Percentiles rank a stretch among this genome's conserved stretches.
These are phyloP conservation scores for Ophiostoma himal-ulmi DNA, from an alignment of 2,329 filamentous ascomycete genomes.

Conservation along the genomic window DNA sequence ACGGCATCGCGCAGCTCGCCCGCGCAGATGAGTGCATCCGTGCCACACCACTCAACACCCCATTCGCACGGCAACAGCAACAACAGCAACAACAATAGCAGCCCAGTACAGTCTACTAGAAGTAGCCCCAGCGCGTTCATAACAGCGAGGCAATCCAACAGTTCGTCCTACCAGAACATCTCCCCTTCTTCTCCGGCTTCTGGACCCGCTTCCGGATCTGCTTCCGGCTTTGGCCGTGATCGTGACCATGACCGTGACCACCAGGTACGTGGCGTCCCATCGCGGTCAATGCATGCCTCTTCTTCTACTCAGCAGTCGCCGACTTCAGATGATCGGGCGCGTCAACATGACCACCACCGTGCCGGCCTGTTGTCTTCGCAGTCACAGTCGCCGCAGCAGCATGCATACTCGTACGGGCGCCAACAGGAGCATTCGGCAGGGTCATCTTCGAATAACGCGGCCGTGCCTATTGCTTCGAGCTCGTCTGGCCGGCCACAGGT, in stretches of 20 bases:
- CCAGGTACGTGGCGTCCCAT: background rate
- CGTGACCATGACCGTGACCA: background rate
- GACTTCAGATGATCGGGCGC: background rate
- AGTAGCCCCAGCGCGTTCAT: conserved; percentile 3
- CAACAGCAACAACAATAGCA: background rate
- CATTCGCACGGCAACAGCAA: background rate
- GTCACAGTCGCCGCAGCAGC: background rate
- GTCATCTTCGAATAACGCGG: background rate
- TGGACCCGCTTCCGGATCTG: background rate
- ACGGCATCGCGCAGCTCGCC: background rate
- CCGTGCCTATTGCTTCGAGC: background rate
- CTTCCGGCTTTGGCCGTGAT: background rate
- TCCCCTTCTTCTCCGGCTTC: background rate
- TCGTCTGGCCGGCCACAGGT: background rate
- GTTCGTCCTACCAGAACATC: background rate
- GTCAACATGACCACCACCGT: background rate
- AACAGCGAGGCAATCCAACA: background rate
- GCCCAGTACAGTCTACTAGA: background rate
- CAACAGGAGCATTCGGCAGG: background rate
- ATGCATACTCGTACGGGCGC: background rate
- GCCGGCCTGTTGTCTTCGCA: background rate
- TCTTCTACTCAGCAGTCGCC: background rate
- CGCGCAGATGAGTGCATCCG: background rate
- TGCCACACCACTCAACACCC: background rate
- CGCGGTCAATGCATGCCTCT: background rate